Evolutionary conservation across 2,329 filamentous ascomycete species (phyloP).

Genomic region (Aspergillus sojae): DNA sequence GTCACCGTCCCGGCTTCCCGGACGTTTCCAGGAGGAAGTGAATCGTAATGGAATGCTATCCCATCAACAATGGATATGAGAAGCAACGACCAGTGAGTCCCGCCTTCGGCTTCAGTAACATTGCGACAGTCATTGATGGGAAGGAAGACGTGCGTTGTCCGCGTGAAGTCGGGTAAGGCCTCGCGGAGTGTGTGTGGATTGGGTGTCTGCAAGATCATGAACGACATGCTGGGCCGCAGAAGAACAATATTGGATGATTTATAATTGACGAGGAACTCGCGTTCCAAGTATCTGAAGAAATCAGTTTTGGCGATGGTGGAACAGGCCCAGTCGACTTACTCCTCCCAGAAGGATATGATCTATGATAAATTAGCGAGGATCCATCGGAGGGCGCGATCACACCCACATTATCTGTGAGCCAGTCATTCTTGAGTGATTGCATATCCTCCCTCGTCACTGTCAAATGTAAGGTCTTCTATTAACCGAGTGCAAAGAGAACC

Average conservation of each 20-base stretch:
- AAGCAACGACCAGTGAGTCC: constrained; percentile 91
- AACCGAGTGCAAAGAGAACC: background rate
- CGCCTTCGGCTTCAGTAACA: constrained; percentile 77
- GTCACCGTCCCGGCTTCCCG: constrained; percentile 71
- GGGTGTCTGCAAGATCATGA: constrained; percentile 77
- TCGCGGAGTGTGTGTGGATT: constrained; percentile 61
- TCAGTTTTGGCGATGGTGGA: constrained; percentile 13
- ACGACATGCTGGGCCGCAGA: constrained; percentile 88
- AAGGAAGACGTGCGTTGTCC: constrained; percentile 89
- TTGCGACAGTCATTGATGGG: constrained; percentile 89
- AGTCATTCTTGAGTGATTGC: constrained; percentile 84
- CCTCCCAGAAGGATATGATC: constrained; percentile 98
- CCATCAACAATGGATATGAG: constrained; percentile 87
- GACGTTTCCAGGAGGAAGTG: constrained; percentile 73
- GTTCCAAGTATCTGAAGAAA: constrained; percentile 71
- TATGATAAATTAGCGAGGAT: constrained; percentile 43
- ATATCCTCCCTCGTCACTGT: constrained; percentile 87
- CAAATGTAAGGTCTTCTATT: constrained; percentile 18
- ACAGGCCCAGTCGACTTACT: constrained; percentile 58
- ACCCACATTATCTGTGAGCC: constrained; percentile 91
- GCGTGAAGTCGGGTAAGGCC: constrained; percentile 77
- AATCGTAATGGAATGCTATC: constrained; percentile 96
- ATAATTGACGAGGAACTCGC: constrained; percentile 78
- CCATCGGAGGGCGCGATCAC: constrained; percentile 10
- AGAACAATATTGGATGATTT: constrained; percentile 85